These are phyloP conservation scores for Sporobolomyces pararoseus DNA, from an alignment of 768 basidiomycete genomes.

Conservation along the genomic window DNA sequence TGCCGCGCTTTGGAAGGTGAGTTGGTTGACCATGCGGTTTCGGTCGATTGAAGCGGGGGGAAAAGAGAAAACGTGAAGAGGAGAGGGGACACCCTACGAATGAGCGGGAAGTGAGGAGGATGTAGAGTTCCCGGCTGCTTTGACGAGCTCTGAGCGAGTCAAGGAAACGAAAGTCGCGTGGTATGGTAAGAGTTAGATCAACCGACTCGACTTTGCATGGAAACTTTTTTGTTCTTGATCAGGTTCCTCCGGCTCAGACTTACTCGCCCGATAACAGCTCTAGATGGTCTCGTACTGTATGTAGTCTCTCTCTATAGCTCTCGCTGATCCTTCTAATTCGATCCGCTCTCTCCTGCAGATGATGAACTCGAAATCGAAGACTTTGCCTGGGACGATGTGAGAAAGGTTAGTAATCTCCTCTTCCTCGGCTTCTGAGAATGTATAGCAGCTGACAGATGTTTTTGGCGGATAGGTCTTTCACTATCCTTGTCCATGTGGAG, in stretches of 20 bases:
- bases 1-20: not conserved
- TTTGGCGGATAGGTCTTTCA: conserved; percentile 70
- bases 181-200: too few species aligned
- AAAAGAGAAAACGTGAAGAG: not conserved
- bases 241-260: too few species aligned
- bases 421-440: not conserved
- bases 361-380: conserved; percentile 98
- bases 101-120: too few species aligned
- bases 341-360: conserved; percentile 49
- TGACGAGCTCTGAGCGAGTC: too few species aligned
- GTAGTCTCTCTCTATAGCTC: not conserved
- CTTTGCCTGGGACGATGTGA: conserved; percentile 78
- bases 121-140: too few species aligned
- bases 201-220: too few species aligned
- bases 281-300: conserved; percentile 41
- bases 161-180: too few species aligned
- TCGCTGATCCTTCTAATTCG: not conserved
- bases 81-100: not conserved
- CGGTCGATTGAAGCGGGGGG: too few species aligned
- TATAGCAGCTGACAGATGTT: conserved; percentile 45
- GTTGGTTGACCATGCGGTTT: conserved; percentile 1
- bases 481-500: conserved; percentile 96
- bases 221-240: too few species aligned
- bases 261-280: not conserved
- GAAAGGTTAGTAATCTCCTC: conserved; percentile 46